Evolutionary conservation across 495 filamentous ascomycete species (phyloP), one percentile per base, ranked within the genome.

Genomic region (Amphirosellinia nigrospora): DNA sequence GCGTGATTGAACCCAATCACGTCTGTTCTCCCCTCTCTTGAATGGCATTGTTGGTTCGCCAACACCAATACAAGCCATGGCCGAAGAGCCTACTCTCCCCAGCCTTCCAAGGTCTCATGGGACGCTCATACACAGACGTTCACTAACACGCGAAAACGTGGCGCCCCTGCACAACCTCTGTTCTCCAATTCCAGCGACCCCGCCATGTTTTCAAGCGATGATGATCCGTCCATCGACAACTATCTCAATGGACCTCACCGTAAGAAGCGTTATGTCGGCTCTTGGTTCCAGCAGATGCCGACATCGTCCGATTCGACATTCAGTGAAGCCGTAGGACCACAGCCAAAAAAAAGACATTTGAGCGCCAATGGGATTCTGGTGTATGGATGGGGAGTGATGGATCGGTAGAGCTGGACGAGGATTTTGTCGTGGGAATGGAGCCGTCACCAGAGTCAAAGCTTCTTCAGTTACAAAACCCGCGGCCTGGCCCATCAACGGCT

Each of bases 201-300:
- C 4, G 89, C 91, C 13, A 74, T 93, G 5, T 94, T 94, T 79
- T 93, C 91, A 0, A 93, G 90, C 71, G 92, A 94, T 69, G 92
- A 94, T 70, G 87, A 91, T 53, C 90, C 90, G 8, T 85, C 87
- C 0, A 73, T 92, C n/a, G 91, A 93, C 69, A 91, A 93, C 69
- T 93, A 94, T 77, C 72, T 74, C 0, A 75, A 85, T 48, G 84
- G 79, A 3, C 79, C 80, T 26, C 85, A 83, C 56, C 82, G 85
- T 65, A 93, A 92, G 80, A 86, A 85, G 69, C 85, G 88, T 38
- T 92, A 90, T 74, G 84, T 88, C 19, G 90, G 92, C 13, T 83
- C 90, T 6, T 94, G 91, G 92, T 94, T 86, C 77, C 84, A 88
- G 26, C 90, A 91, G 78, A 84, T 82, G 70, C 79, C 75, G 6